Conservation (phyloP, 2,329 filamentous ascomycete species). For the Bipolaris zeicola region DNA sequence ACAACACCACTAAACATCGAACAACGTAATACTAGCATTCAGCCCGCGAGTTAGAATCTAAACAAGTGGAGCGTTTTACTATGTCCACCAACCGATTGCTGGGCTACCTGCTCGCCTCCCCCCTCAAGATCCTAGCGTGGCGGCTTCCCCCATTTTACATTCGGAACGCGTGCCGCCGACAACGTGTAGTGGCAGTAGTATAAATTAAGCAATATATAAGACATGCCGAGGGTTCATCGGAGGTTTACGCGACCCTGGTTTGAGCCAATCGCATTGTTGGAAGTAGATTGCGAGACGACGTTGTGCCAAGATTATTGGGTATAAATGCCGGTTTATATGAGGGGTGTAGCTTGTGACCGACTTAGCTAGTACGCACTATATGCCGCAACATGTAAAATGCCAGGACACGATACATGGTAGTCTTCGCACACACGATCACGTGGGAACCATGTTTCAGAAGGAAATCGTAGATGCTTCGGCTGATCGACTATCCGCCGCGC, state of each 20-base stretch:
- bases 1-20: neutral
- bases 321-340: conserved; percentile 11
- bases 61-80: conserved; percentile 17
- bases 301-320: conserved; percentile 2
- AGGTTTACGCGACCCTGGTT: conserved; percentile 25
- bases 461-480: neutral
- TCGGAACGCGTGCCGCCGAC: conserved; percentile 24
- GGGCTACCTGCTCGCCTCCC: conserved; percentile 8
- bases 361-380: conserved; percentile 3
- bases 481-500: too few species aligned
- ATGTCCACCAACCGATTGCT: conserved; percentile 25
- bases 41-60: conserved; percentile 1
- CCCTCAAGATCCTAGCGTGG: conserved; percentile 3
- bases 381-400: neutral
- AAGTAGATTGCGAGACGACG: conserved; percentile 17
- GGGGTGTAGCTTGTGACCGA: conserved; percentile 17
- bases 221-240: conserved; percentile 24
- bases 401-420: neutral
- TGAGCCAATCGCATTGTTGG: conserved; percentile 26
- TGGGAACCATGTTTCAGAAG: neutral
- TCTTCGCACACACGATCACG: neutral
- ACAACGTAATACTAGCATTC: conserved; percentile 12
- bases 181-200: conserved; percentile 7
- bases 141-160: conserved; percentile 10
- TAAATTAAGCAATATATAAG: conserved; percentile 39